Conservation (phyloP, 441 rosid species). For the Croton laevigatus region DNA sequence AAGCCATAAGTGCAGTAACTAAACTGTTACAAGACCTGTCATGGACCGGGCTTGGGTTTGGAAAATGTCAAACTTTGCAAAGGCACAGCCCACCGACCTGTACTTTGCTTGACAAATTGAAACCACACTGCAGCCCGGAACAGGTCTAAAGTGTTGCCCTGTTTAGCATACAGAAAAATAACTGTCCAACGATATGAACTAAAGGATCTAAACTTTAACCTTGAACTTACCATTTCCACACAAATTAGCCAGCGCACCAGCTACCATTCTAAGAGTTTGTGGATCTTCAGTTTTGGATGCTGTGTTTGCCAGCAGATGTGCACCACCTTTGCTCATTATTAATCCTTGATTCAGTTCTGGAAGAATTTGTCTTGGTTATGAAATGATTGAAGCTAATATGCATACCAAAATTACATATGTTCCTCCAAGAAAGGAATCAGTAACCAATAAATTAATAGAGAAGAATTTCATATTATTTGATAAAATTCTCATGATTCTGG, state of each 20-base stretch:
- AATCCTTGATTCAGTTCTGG: constrained; percentile 80
- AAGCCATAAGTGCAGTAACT: background rate
- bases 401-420: background rate
- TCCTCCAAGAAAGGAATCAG: background rate
- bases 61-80: too few relatives aligned
- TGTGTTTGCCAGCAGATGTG: constrained; percentile 63
- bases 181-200: background rate
- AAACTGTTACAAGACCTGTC: too few relatives aligned
- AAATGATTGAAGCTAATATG: background rate
- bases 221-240: constrained; percentile 79
- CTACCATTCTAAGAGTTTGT: constrained; percentile 91
- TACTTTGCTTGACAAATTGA: too few relatives aligned
- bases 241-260: constrained; percentile 88
- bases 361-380: background rate
- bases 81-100: too few relatives aligned
- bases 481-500: background rate
- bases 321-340: constrained; percentile 89
- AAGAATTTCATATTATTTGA: background rate
- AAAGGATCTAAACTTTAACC: background rate
- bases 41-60: too few relatives aligned
- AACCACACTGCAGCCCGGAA: too few relatives aligned
- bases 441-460: constrained; percentile 10
- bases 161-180: background rate
- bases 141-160: background rate
- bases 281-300: constrained; percentile 75